Conservation (phyloP, 345 rosid genomes). For the Pistacia integerrima region DNA sequence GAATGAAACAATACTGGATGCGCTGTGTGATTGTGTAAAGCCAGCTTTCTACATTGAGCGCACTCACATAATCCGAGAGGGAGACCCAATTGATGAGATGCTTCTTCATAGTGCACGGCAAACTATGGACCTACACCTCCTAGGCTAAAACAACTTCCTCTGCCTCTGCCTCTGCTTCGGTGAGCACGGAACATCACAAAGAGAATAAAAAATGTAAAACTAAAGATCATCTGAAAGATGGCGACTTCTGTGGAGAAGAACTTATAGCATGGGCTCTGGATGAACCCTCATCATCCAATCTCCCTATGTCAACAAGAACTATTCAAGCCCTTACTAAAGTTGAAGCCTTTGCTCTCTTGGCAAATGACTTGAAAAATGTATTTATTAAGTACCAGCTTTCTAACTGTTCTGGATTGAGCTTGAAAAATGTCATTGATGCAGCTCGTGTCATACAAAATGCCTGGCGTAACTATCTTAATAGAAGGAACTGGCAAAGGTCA, state of each 20-base stretch:
- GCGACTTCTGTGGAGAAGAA: slow-evolving; percentile 85
- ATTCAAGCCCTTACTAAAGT: slow-evolving; percentile 67
- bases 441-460: too few species aligned
- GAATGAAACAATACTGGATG: too few species aligned
- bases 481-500: neutral
- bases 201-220: too few species aligned
- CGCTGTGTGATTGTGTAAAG: too few species aligned
- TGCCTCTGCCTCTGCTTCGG: neutral
- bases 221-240: slow-evolving; percentile 25
- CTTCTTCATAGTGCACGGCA: neutral
- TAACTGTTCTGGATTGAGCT: too few species aligned
- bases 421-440: too few species aligned
- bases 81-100: neutral
- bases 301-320: slow-evolving; percentile 79
- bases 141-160: neutral
- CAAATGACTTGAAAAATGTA: slow-evolving; percentile 57
- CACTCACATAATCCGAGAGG: neutral
- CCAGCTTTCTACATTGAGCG: too few species aligned
- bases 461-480: too few species aligned
- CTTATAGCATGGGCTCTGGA: slow-evolving; percentile 81
- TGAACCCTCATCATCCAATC: slow-evolving; percentile 65
- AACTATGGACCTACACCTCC: neutral
- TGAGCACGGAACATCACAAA: neutral
- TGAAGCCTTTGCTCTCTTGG: slow-evolving; percentile 74
- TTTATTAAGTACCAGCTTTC: neutral